Conservation (phyloP, 345 rosid genomes). For the Eutrema yunnanense region DNA sequence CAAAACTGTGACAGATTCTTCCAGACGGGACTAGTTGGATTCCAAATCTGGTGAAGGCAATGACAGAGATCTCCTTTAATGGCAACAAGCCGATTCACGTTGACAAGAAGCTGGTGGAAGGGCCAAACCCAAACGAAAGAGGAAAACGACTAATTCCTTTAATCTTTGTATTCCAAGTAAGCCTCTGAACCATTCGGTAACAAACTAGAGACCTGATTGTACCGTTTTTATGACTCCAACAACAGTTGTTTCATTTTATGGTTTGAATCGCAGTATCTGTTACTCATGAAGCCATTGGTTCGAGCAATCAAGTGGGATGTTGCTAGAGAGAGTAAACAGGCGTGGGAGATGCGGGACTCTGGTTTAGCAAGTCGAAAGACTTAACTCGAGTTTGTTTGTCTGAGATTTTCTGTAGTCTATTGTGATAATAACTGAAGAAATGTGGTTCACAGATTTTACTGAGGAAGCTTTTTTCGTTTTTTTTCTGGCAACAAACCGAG, state of each 20-base stretch:
- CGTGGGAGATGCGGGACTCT: slow-evolving; percentile 34
- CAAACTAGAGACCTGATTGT: background rate
- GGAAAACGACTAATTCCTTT: slow-evolving; percentile 47
- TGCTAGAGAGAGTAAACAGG: slow-evolving; percentile 35
- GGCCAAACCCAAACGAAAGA: slow-evolving; percentile 46
- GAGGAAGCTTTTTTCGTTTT: background rate
- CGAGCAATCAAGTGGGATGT: slow-evolving; percentile 40
- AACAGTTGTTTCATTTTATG: background rate
- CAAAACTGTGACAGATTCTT: slow-evolving; percentile 37
- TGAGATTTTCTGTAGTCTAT: slow-evolving; percentile 10
- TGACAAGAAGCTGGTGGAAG: slow-evolving; percentile 52
- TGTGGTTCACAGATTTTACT: background rate
- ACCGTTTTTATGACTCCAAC: background rate
- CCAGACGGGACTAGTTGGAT: slow-evolving; percentile 52
- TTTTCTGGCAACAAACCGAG: background rate
- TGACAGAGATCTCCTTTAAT: slow-evolving; percentile 40
- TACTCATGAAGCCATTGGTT: slow-evolving; percentile 38
- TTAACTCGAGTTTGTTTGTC: slow-evolving; percentile 13
- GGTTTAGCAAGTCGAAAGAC: slow-evolving; percentile 24
- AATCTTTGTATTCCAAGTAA: slow-evolving; percentile 44
- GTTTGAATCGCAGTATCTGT: slow-evolving; percentile 33
- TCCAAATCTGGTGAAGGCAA: slow-evolving; percentile 37
- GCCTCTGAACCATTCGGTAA: background rate
- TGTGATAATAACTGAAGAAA: background rate
- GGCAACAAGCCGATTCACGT: slow-evolving; percentile 40